These are phyloP conservation scores for Monosporascus sp. DNA, from an alignment of 2,329 filamentous ascomycete species.

Conservation along the genomic window DNA sequence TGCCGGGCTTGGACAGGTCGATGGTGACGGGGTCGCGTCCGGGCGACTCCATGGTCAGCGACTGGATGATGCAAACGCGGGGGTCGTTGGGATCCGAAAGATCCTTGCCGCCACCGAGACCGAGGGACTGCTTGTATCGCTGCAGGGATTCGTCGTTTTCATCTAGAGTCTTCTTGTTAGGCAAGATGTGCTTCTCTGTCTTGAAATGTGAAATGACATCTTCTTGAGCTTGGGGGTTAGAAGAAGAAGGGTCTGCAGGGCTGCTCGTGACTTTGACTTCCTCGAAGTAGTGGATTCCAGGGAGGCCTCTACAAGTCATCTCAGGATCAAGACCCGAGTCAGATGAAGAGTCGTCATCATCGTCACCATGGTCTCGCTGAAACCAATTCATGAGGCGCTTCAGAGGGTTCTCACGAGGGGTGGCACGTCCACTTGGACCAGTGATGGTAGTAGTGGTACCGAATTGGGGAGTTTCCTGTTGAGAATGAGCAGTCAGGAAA, in stretches of 20 bases:
- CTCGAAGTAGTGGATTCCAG: conserved; percentile 5
- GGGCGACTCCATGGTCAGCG: conserved; percentile 79
- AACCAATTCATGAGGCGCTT: conserved; percentile 9
- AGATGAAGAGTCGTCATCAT: conserved; percentile 8
- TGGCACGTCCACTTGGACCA: background rate
- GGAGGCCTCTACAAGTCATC: conserved; percentile 21
- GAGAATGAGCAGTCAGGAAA: background rate
- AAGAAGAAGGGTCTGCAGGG: background rate
- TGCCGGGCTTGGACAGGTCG: conserved; percentile 71
- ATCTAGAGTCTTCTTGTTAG: conserved; percentile 35
- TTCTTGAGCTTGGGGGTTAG: background rate
- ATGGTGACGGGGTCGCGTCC: conserved; percentile 84
- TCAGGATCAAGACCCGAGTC: conserved; percentile 16
- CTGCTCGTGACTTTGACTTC: conserved; percentile 1
- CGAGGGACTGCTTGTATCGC: conserved; percentile 95
- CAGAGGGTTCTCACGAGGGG: background rate
- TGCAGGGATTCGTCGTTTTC: conserved; percentile 86
- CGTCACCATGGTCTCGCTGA: conserved; percentile 4
- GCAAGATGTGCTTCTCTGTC: conserved; percentile 1
- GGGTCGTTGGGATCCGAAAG: conserved; percentile 75
- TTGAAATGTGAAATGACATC: conserved; percentile 3
- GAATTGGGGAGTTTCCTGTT: background rate
- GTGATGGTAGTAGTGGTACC: background rate
- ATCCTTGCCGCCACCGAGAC: conserved; percentile 69
- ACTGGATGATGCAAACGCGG: conserved; percentile 88